Evolutionary conservation across 2,329 filamentous ascomycete genomes (phyloP), one percentile per base, ranked within the genome.

Genomic region (Akanthomyces uredinophilus): DNA sequence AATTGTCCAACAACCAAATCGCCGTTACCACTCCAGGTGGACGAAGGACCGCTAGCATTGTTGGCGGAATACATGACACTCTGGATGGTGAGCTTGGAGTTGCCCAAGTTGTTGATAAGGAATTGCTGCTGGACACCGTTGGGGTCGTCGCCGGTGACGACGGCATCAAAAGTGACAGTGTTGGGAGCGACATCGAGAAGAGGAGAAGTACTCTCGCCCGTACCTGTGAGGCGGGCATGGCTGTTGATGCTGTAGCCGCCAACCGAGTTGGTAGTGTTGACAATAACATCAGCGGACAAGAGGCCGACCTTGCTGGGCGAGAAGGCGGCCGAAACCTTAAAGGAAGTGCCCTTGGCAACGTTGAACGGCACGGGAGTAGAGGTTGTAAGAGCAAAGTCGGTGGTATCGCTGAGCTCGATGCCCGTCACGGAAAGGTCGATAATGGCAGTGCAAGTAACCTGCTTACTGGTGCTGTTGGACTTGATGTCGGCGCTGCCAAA

Each of bases 21-120:
- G 4, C 73, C 68, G 2, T 72, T 73, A 0, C 71, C 71, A 20
- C 71, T 73, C 63, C 76, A 77, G 0, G 71, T 68, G 5, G 75
- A 66, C 60, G 75, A 83, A 0, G 82, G 81, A 0, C 82, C 83
- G 1, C 69, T 73, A 2, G 80, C 73, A 10, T 76, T 77, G 5
- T 67, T 71, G 3, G 68, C 66, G 0, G 81, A 83, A 67, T 78
- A 82, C 29, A 73, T 65, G 18, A 85, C 74, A 16, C 73, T 70
- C 0, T 70, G 69, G 4, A 86, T 74, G 0, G 74, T 77, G 3
- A 86, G 73, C 0, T 69, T 60, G 0, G 73, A 69, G 58, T 80
- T 79, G 32, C 84, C 84, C 5, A 77, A 69, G 64, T 86, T 86
- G 63, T 71, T 72, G 44, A 85, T 70, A 0, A 83, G 70, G 4